Evolutionary conservation across 495 filamentous ascomycete genomes (phyloP).

Genomic region (Aspergillus wentii): DNA sequence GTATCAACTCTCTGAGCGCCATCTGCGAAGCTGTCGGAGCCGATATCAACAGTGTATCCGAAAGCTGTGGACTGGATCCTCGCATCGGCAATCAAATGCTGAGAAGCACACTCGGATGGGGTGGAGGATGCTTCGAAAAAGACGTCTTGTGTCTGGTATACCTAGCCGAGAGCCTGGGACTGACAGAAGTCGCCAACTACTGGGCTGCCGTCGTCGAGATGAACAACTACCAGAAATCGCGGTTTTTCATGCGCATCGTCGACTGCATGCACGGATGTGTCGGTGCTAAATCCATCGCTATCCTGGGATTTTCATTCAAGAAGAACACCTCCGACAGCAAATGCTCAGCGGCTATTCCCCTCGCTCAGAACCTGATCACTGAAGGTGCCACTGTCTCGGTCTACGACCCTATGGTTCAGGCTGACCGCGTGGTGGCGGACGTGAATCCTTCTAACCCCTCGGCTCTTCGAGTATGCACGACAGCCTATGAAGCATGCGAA

Average conservation of each 20-base stretch:
- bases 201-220: constrained; percentile 66
- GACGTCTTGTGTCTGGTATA: constrained; percentile 75
- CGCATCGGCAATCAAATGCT: constrained; percentile 67
- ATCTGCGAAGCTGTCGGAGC: constrained; percentile 75
- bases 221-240: constrained; percentile 68
- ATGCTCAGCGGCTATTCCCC: constrained; percentile 60
- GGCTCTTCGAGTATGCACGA: neutral
- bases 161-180: constrained; percentile 58
- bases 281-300: constrained; percentile 61
- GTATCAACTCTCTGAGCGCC: constrained; percentile 71
- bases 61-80: constrained; percentile 61
- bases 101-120: constrained; percentile 67
- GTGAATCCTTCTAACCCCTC: constrained; percentile 11
- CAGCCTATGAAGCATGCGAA: constrained; percentile 31
- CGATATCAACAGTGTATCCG: constrained; percentile 63
- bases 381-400: constrained; percentile 60
- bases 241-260: constrained; percentile 55
- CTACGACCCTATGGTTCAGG: constrained; percentile 62
- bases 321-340: constrained; percentile 71
- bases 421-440: constrained; percentile 30
- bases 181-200: constrained; percentile 67
- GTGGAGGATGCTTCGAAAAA: constrained; percentile 73
- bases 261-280: constrained; percentile 61
- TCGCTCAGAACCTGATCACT: constrained; percentile 57
- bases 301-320: constrained; percentile 76